phyloP scores from a whole-genome alignment of 148 eudicot species.

The Persicaria maculosa region DNA sequence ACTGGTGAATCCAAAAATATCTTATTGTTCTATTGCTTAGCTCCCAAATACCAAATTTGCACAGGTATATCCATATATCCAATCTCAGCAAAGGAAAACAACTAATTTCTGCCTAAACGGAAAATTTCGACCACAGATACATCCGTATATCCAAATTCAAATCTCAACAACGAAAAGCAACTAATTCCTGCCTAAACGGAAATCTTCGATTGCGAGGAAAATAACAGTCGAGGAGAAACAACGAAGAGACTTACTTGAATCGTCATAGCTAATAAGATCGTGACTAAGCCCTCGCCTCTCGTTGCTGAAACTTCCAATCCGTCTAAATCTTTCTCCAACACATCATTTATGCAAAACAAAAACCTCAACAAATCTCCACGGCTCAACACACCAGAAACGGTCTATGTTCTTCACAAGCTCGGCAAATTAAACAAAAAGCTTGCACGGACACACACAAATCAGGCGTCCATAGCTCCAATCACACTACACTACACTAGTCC shows the following conservation, averaged over 20 bases:
- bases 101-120: neutral
- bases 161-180: neutral
- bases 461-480: neutral
- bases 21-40: too few species aligned
- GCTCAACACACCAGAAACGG: neutral
- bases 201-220: neutral
- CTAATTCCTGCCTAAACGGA: neutral
- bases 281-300: neutral
- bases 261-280: neutral
- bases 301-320: slow-evolving; percentile 5
- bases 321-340: neutral
- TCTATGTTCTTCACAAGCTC: neutral
- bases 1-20: too few species aligned
- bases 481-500: neutral
- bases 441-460: neutral
- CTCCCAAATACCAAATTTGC: neutral
- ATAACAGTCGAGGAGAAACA: neutral
- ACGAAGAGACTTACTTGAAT: neutral
- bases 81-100: neutral
- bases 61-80: neutral
- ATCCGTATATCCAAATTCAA: neutral
- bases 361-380: neutral
- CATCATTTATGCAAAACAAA: neutral
- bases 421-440: neutral
- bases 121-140: neutral